phyloP scores from a whole-genome alignment of 2,329 filamentous ascomycete species.

The Ophiocordyceps robertsii region DNA sequence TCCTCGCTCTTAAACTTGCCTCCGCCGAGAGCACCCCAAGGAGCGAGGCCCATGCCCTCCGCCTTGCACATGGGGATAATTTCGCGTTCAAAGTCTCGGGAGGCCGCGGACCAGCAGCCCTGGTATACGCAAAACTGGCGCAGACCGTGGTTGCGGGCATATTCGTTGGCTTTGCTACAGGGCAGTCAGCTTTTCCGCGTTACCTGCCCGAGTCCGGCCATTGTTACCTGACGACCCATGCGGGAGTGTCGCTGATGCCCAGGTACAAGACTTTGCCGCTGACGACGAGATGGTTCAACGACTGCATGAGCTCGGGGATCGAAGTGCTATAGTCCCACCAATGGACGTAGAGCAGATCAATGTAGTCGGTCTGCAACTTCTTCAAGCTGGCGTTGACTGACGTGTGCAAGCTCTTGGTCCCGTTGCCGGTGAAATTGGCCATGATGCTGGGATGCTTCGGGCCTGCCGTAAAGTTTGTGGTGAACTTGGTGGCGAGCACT shows the following conservation, averaged over 20 bases:
- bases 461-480: slow-evolving; percentile 40
- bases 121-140: slow-evolving; percentile 48
- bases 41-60: slow-evolving; percentile 38
- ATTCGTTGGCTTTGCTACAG: slow-evolving; percentile 46
- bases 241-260: slow-evolving; percentile 54
- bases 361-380: slow-evolving; percentile 54
- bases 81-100: slow-evolving; percentile 26
- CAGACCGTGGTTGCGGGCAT: slow-evolving; percentile 57
- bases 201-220: background rate
- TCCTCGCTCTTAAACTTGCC: slow-evolving; percentile 30
- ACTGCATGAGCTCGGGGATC: slow-evolving; percentile 56
- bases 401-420: slow-evolving; percentile 43
- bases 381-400: slow-evolving; percentile 42
- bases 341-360: slow-evolving; percentile 52
- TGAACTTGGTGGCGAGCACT: slow-evolving; percentile 60
- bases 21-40: slow-evolving; percentile 44
- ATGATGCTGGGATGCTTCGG: slow-evolving; percentile 26
- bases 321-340: slow-evolving; percentile 59
- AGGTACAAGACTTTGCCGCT: slow-evolving; percentile 52
- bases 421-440: slow-evolving; percentile 44
- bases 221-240: slow-evolving; percentile 46
- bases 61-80: slow-evolving; percentile 29
- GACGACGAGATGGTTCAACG: slow-evolving; percentile 45
- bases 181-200: background rate
- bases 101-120: slow-evolving; percentile 25